Conservation (phyloP, 2,329 filamentous ascomycete species). For the Colletotrichum sp. region DNA sequence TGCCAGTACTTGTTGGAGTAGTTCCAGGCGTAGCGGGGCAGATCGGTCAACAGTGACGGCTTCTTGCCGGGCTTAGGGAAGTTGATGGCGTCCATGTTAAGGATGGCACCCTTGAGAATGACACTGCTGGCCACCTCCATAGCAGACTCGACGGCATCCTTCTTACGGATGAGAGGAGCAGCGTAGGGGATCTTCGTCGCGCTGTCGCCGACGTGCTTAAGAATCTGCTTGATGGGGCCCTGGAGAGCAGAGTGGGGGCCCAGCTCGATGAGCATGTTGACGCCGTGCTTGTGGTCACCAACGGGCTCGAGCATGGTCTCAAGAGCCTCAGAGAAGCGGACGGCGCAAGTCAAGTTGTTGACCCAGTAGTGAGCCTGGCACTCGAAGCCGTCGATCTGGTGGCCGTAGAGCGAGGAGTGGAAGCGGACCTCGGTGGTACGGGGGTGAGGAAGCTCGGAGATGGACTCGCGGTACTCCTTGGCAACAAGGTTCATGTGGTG, state of each 20-base stretch:
- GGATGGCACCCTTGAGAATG: constrained; percentile 46
- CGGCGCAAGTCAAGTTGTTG: constrained; percentile 43
- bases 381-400: constrained; percentile 39
- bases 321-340: constrained; percentile 49
- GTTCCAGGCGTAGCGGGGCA: constrained; percentile 54
- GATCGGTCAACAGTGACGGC: constrained; percentile 37
- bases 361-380: constrained; percentile 45
- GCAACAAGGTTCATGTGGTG: constrained; percentile 57
- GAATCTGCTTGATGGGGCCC: constrained; percentile 55
- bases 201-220: constrained; percentile 47
- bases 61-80: constrained; percentile 40
- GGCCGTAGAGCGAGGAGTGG: constrained; percentile 51
- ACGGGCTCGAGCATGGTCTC: constrained; percentile 39
- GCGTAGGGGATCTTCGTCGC: constrained; percentile 45
- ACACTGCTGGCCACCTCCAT: constrained; percentile 49
- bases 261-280: constrained; percentile 53
- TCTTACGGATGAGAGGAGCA: constrained; percentile 55
- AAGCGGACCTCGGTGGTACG: constrained; percentile 41
- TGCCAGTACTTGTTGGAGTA: constrained; percentile 51
- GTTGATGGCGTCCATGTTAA: constrained; percentile 53
- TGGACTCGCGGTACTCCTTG: constrained; percentile 32
- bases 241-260: constrained; percentile 55
- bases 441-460: constrained; percentile 44
- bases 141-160: constrained; percentile 50
- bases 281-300: constrained; percentile 36